Evolutionary conservation across 192 early-diverging fungal genomes (phyloP).

Genomic region (Borealophlyctis nickersoniae): DNA sequence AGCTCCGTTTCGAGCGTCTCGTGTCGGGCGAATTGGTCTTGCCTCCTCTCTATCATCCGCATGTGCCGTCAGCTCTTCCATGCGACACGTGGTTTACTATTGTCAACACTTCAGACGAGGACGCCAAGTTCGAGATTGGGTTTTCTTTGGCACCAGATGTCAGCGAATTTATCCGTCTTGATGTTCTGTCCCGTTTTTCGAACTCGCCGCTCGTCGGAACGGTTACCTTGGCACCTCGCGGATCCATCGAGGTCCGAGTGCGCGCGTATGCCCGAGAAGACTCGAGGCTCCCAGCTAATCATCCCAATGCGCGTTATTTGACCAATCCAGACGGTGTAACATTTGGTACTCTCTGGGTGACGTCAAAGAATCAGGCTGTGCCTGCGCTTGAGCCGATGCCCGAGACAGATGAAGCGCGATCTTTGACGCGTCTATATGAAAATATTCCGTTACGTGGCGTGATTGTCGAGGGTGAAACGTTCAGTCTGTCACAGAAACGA

Average conservation of each 20-base stretch:
- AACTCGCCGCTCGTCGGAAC: constrained; percentile 73
- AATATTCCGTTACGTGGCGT: constrained; percentile 64
- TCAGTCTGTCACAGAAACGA: constrained; percentile 62
- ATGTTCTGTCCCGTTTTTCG: constrained; percentile 75
- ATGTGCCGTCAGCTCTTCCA: constrained; percentile 43
- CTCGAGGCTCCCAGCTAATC: constrained; percentile 51
- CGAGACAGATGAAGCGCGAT: background rate
- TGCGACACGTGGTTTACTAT: constrained; percentile 85
- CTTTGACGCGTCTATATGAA: constrained; percentile 44
- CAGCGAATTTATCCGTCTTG: constrained; percentile 57
- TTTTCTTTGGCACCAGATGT: constrained; percentile 62
- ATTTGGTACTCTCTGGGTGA: constrained; percentile 68
- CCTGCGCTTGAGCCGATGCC: background rate
- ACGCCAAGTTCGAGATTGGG: constrained; percentile 75
- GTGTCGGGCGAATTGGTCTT: constrained; percentile 63
- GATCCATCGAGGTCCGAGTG: constrained; percentile 64
- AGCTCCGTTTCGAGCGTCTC: constrained; percentile 72
- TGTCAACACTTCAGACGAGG: constrained; percentile 69
- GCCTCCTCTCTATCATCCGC: constrained; percentile 70
- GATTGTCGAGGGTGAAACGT: constrained; percentile 65
- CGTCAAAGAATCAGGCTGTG: constrained; percentile 46
- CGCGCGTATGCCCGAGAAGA: constrained; percentile 64
- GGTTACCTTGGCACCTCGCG: constrained; percentile 62
- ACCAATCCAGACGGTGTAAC: constrained; percentile 60
- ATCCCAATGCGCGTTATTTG: constrained; percentile 44